Conservation (phyloP, 2,329 filamentous ascomycete genomes). For the Pseudogymnoascus sp. region DNA sequence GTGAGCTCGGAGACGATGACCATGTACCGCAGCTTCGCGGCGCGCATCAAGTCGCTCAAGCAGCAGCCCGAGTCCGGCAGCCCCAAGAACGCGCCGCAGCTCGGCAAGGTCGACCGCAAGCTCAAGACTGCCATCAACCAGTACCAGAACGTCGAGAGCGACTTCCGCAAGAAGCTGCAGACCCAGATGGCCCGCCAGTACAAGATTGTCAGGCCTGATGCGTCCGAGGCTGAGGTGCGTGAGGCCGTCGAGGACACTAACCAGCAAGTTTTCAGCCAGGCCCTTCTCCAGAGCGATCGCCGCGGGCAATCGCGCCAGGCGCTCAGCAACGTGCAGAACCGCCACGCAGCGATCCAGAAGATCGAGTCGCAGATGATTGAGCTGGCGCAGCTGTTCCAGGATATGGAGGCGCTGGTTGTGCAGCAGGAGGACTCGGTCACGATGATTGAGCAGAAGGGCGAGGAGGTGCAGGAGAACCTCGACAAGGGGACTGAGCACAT, state of each 20-base stretch:
- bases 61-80: conserved; percentile 67
- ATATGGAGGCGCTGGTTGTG: conserved; percentile 77
- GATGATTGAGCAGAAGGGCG: conserved; percentile 78
- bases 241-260: conserved; percentile 66
- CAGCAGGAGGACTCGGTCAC: conserved; percentile 77
- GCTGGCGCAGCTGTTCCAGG: conserved; percentile 78
- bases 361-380: conserved; percentile 88
- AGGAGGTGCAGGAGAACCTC: conserved; percentile 78
- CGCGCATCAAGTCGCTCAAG: conserved; percentile 77
- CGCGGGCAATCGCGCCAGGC: conserved; percentile 75
- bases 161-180: conserved; percentile 72
- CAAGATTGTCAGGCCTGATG: conserved; percentile 78
- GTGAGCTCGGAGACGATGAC: conserved; percentile 76
- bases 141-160: conserved; percentile 73
- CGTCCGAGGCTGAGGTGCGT: conserved; percentile 68
- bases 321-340: conserved; percentile 70
- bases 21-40: conserved; percentile 70
- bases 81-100: conserved; percentile 69
- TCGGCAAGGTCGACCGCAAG: conserved; percentile 71
- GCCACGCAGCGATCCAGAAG: conserved; percentile 82
- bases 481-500: conserved; percentile 81
- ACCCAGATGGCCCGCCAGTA: conserved; percentile 86
- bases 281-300: conserved; percentile 73
- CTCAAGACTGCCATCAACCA: conserved; percentile 74
- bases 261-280: conserved; percentile 81